Evolutionary conservation across 257 asterid genomes (phyloP).

Genomic region (Przewalskia tangutica): DNA sequence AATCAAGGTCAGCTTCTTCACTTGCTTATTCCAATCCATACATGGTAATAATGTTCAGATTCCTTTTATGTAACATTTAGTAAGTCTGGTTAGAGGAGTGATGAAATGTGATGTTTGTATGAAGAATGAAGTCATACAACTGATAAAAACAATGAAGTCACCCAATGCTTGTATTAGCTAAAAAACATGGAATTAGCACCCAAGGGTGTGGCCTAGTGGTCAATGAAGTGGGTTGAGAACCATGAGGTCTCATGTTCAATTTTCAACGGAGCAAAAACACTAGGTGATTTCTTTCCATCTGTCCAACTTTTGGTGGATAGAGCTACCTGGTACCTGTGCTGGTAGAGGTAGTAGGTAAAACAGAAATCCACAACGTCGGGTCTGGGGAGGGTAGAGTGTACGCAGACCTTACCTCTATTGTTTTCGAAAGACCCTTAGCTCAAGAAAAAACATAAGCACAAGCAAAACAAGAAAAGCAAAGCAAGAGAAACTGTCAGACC

Average conservation of each 20-base stretch:
- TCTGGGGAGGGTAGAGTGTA: no score
- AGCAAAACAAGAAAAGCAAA: no score
- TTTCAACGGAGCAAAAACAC: neutral
- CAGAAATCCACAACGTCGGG: no score
- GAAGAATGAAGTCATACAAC: neutral
- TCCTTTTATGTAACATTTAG: neutral
- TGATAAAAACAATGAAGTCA: neutral
- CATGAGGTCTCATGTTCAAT: neutral
- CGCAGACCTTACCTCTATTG: no score
- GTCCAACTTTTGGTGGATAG: no score
- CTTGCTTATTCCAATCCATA: neutral
- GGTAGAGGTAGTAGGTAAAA: no score
- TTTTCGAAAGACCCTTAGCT: no score
- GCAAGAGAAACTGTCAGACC: no score
- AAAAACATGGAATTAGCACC: neutral
- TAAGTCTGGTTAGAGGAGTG: neutral
- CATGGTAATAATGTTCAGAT: neutral
- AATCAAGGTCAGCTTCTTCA: slow-evolving; percentile 48
- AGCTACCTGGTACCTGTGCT: no score
- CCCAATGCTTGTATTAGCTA: neutral
- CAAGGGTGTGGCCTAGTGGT: neutral
- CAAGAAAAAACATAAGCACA: no score
- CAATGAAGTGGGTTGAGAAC: neutral
- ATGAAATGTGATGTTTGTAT: neutral
- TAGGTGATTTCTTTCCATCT: no score